phyloP scores from a whole-genome alignment of 176 grass and related monocot genomes.

The Paspalum notatum region DNA sequence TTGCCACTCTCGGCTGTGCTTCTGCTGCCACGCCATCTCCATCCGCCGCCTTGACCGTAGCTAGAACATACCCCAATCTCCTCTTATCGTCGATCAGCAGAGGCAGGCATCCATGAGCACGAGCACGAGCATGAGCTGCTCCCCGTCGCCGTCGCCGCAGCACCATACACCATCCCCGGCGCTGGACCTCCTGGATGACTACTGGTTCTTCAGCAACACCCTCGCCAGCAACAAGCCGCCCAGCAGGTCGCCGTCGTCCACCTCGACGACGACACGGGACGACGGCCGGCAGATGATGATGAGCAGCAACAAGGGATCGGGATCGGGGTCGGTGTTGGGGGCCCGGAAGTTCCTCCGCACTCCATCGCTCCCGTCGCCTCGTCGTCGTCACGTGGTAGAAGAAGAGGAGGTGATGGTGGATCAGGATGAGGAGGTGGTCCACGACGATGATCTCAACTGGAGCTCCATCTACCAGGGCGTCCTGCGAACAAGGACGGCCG shows the following conservation, averaged over 20 bases:
- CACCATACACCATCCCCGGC: not conserved
- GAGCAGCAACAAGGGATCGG: no score
- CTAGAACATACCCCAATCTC: no score
- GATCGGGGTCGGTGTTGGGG: not conserved
- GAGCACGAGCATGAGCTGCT: not conserved
- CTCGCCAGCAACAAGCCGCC: constrained; percentile 28
- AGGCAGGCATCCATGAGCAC: no score
- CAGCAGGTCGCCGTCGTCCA: not conserved
- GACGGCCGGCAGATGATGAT: no score
- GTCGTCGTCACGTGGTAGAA: not conserved
- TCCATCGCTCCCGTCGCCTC: constrained; percentile 53
- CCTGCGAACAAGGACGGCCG: constrained; percentile 37
- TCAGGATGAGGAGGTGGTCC: not conserved
- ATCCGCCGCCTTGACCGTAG: no score
- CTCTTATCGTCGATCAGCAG: no score
- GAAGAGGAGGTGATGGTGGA: no score
- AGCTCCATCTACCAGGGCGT: constrained; percentile 64
- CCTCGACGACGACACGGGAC: not conserved
- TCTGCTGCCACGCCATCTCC: no score
- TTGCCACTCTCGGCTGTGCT: no score
- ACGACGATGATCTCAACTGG: constrained; percentile 59
- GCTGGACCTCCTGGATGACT: constrained; percentile 73
- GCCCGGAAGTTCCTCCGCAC: constrained; percentile 31
- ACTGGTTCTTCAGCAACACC: constrained; percentile 89
- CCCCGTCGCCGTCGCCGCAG: not conserved